Evolutionary conservation across 1,139 yeast genomes (phyloP).

Genomic region (Blastobotrys persicus): DNA sequence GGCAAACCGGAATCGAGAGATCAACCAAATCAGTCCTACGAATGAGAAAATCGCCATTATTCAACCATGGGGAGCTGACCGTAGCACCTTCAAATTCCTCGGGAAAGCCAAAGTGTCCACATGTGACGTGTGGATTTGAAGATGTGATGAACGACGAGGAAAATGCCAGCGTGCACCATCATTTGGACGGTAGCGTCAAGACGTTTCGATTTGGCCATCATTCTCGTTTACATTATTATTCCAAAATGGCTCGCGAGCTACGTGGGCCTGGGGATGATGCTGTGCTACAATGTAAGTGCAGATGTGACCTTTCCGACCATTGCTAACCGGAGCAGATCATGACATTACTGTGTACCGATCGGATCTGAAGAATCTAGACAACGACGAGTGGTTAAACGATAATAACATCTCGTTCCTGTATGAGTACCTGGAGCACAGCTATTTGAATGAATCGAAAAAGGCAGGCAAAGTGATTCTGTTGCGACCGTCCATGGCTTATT

Average conservation of each 20-base stretch:
- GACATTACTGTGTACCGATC: constrained; percentile 47
- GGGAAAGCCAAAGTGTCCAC: neutral
- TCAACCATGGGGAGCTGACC: constrained; percentile 6
- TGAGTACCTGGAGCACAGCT: constrained; percentile 50
- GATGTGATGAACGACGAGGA: constrained; percentile 15
- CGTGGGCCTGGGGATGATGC: constrained; percentile 19
- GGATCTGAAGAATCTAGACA: constrained; percentile 46
- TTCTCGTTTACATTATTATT: constrained; percentile 10
- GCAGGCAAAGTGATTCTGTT: constrained; percentile 32
- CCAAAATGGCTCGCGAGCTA: constrained; percentile 11
- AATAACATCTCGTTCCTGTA: constrained; percentile 63
- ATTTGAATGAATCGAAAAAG: constrained; percentile 13
- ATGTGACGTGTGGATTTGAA: constrained; percentile 26
- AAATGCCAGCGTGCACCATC: constrained; percentile 6
- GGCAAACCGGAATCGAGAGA: too few species aligned
- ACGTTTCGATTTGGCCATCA: constrained; percentile 16
- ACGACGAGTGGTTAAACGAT: constrained; percentile 73
- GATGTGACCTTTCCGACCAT: neutral
- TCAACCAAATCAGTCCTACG: too few species aligned
- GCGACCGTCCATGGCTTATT: constrained; percentile 43
- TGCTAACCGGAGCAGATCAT: constrained; percentile 26
- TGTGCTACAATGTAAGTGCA: constrained; percentile 20
- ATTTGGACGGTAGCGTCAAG: constrained; percentile 7
- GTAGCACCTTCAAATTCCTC: constrained; percentile 1
- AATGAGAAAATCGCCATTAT: constrained; percentile 5